Evolutionary conservation across 2,329 filamentous ascomycete species (phyloP).

Genomic region (Fusarium euwallaceae): DNA sequence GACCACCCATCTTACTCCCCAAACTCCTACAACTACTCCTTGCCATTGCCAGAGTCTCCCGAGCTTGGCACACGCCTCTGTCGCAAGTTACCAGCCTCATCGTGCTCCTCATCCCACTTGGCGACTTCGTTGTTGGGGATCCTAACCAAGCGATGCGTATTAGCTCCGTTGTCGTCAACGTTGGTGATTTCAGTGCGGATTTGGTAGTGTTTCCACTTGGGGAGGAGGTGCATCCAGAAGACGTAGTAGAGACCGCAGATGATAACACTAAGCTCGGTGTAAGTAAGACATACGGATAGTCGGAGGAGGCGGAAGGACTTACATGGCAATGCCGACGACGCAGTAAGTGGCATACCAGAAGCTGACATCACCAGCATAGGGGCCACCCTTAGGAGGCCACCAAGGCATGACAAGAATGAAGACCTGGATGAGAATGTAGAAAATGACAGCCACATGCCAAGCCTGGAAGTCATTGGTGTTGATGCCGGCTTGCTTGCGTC

Average conservation of each 20-base stretch:
- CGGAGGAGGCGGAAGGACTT: conserved; percentile 51
- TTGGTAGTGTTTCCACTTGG: conserved; percentile 64
- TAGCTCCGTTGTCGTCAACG: conserved; percentile 55
- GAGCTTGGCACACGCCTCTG: background rate
- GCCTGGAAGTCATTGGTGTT: conserved; percentile 66
- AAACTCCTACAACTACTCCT: background rate
- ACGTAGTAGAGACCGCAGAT: conserved; percentile 70
- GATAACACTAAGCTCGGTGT: conserved; percentile 55
- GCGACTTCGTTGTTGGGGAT: conserved; percentile 64
- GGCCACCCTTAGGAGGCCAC: conserved; percentile 74
- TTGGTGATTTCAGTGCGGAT: conserved; percentile 68
- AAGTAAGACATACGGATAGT: too few species aligned
- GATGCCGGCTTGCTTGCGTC: conserved; percentile 64
- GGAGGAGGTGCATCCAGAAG: conserved; percentile 69
- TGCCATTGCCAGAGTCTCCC: conserved; percentile 2
- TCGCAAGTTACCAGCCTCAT: conserved; percentile 56
- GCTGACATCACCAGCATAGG: conserved; percentile 73
- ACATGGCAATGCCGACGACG: conserved; percentile 75
- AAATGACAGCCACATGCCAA: conserved; percentile 70
- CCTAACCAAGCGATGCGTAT: conserved; percentile 64
- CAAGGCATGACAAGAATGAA: conserved; percentile 80
- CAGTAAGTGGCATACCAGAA: conserved; percentile 82
- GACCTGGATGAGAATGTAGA: conserved; percentile 70
- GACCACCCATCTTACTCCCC: background rate
- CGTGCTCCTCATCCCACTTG: conserved; percentile 70